Evolutionary conservation across 768 basidiomycete species (phyloP), one percentile per base, ranked within the genome.

Genomic region (Tricholomella constricta): DNA sequence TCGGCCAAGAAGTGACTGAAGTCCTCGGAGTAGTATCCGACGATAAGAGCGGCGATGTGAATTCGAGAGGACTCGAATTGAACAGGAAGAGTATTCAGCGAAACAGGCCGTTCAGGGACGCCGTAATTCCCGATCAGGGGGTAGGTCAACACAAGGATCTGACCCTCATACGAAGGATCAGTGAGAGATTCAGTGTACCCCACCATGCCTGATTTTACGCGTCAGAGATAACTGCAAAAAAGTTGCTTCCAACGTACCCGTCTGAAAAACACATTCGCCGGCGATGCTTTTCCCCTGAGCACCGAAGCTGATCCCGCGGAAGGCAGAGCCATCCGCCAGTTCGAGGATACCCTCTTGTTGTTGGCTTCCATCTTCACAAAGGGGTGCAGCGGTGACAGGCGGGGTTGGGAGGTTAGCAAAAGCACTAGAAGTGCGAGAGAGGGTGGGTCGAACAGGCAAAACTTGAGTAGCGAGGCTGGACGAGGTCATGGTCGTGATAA

Each of bases 181-280:
- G 97, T 99, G 61, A 98, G 77, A 17, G 96, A 98, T 65, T 98
- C 97, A 32, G 93, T 94, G 72, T 99, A 99, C 26, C 97, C 97
- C 51, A 98, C 94, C 96, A 99, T 98, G 51, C 97, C 97, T 99
- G 65, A 49, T 48, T 48, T 20, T 32, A 37, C 29, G 40, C 44
- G 49, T 55, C 48, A 56, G 46, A 48, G 22, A 51, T 53, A 54
- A 45, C 48, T 42, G 14, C 9, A 35, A 43, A n/a, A 31, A 29
- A 32, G 27, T 45, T 38, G 22, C 44, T 36, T 6, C 17, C 36
- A 37, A 64, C 88, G 69, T 65, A 95, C 97, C 97, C 35, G 97
- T 99, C 77, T 98, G 96, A 76, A 99, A 99, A 65, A 99, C 97
- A 71, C 97, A 98, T 82, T 99, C 97, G 62, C 97, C 97, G 15